Conservation (phyloP, 129 eudicot species). For the Logfia minima region DNA sequence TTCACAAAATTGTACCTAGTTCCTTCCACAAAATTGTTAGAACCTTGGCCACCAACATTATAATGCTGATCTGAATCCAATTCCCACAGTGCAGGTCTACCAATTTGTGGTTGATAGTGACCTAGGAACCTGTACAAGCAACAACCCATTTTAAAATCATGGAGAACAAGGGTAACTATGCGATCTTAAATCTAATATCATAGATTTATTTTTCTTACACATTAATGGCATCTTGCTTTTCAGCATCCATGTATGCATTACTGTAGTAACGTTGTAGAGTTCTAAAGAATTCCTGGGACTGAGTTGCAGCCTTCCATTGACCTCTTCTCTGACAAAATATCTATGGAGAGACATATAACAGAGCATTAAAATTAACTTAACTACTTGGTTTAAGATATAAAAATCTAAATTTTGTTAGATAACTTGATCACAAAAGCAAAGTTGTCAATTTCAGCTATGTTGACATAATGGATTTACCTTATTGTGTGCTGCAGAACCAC, state of each 20-base stretch:
- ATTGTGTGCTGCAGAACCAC: constrained; percentile 99
- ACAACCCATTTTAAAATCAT: constrained; percentile 1
- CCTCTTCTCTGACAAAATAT: constrained; percentile 93
- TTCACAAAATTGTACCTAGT: constrained; percentile 47
- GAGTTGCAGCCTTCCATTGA: constrained; percentile 98
- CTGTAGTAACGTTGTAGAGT: constrained; percentile 92
- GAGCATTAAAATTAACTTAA: neutral
- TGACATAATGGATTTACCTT: constrained; percentile 56
- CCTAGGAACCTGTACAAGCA: constrained; percentile 79
- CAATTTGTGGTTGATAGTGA: constrained; percentile 84
- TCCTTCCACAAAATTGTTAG: constrained; percentile 50
- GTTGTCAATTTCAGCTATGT: neutral
- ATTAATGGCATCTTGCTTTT: constrained; percentile 95
- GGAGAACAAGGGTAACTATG: neutral
- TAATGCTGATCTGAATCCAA: constrained; percentile 93
- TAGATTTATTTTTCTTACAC: constrained; percentile 52
- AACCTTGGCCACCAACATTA: constrained; percentile 57
- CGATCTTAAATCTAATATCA: neutral
- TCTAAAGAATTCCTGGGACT: constrained; percentile 86
- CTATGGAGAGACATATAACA: constrained; percentile 33
- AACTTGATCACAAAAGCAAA: neutral
- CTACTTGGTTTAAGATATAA: neutral
- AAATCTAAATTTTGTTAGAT: neutral
- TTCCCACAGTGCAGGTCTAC: constrained; percentile 96
- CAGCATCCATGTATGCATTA: constrained; percentile 97